These are phyloP conservation scores for Tylopilus subfusipes DNA, from an alignment of 768 basidiomycete genomes.

Conservation along the genomic window DNA sequence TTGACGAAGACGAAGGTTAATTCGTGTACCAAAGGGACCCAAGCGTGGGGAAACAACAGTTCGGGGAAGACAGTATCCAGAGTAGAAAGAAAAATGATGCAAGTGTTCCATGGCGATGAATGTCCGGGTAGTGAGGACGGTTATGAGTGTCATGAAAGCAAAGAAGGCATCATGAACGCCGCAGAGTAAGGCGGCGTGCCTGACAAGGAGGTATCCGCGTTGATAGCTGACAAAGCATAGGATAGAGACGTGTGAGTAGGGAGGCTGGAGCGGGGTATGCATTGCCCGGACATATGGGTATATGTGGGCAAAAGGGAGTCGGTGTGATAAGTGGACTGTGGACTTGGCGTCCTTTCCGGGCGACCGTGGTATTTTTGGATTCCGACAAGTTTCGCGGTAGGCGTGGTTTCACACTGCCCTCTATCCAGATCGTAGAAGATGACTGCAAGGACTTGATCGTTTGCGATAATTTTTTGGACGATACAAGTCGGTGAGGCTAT, in stretches of 20 bases:
- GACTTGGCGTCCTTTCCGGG: slow-evolving; percentile 29
- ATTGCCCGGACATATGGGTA: slow-evolving; percentile 32
- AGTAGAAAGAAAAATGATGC: slow-evolving; percentile 13
- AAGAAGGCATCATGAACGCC: slow-evolving; percentile 32
- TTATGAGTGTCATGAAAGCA: slow-evolving; percentile 32
- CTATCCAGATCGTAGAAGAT: slow-evolving; percentile 70
- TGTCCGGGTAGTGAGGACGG: slow-evolving; percentile 20
- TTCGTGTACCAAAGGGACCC: slow-evolving; percentile 11
- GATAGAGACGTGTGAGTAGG: slow-evolving; percentile 39
- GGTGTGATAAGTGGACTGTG: slow-evolving; percentile 28
- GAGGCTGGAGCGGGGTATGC: slow-evolving; percentile 33
- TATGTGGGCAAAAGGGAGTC: slow-evolving; percentile 30
- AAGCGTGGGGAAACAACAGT: slow-evolving; percentile 14
- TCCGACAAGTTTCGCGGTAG: slow-evolving; percentile 58
- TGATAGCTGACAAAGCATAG: slow-evolving; percentile 41
- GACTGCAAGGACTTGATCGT: slow-evolving; percentile 59
- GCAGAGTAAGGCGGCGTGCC: slow-evolving; percentile 26
- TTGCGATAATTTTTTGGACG: slow-evolving; percentile 67
- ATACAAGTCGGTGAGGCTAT: slow-evolving; percentile 52
- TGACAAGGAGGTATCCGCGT: slow-evolving; percentile 20
- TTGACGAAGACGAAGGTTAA: slow-evolving; percentile 21
- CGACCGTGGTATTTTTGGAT: slow-evolving; percentile 41
- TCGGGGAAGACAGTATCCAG: slow-evolving; percentile 32
- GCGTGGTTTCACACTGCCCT: slow-evolving; percentile 44
- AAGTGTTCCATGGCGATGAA: slow-evolving; percentile 22